Conservation (phyloP, 805 yeast genomes). For the Isabelozyma rhagii region DNA sequence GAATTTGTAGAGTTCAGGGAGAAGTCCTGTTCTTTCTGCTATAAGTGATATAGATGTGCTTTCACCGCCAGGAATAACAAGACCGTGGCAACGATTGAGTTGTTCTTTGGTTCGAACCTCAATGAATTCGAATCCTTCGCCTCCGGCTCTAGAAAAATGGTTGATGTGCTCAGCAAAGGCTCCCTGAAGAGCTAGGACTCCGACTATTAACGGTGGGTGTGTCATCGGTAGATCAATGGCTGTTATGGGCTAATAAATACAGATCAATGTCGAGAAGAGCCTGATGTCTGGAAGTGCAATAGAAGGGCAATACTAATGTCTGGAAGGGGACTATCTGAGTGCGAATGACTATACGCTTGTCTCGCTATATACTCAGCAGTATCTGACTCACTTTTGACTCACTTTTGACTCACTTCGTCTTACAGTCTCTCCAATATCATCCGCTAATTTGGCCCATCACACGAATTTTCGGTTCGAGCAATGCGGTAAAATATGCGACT, state of each 20-base stretch:
- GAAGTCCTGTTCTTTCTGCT: slow-evolving; percentile 60
- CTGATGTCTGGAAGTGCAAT: no score
- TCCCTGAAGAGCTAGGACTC: slow-evolving; percentile 78
- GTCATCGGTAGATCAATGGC: background rate
- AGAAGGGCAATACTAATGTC: no score
- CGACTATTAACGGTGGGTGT: slow-evolving; percentile 36
- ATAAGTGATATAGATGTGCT: slow-evolving; percentile 67
- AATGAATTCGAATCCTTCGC: slow-evolving; percentile 28
- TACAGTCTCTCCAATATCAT: background rate
- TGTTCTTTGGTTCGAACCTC: slow-evolving; percentile 55
- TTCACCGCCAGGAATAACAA: slow-evolving; percentile 74
- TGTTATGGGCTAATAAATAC: no score
- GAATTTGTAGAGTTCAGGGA: slow-evolving; percentile 51
- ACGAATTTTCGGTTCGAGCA: background rate
- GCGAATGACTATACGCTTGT: no score
- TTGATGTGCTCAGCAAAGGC: slow-evolving; percentile 69
- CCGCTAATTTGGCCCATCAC: background rate
- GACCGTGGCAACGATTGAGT: slow-evolving; percentile 49
- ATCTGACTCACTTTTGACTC: background rate
- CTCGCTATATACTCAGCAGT: background rate
- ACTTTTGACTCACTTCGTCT: background rate
- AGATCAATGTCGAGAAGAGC: no score
- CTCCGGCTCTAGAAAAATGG: slow-evolving; percentile 32
- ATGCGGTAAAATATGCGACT: background rate
- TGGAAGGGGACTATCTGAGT: no score